Evolutionary conservation across 495 filamentous ascomycete species (phyloP).

Genomic region (Jackrogersella minutella): DNA sequence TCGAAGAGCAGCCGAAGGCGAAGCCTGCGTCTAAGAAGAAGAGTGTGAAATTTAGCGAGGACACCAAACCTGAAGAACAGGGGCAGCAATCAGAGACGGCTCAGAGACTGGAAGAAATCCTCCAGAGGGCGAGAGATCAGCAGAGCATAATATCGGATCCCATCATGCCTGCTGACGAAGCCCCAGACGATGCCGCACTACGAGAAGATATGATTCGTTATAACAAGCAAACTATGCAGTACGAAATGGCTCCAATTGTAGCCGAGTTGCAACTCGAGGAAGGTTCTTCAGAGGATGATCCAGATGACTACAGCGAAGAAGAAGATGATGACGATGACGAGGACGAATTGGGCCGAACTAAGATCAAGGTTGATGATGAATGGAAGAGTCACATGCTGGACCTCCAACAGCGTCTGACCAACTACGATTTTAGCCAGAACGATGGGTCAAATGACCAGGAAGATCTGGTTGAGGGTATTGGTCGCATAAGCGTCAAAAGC

Average conservation of each 20-base stretch:
- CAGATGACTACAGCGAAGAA: conserved; percentile 62
- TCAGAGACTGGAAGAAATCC: conserved; percentile 57
- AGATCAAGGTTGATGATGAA: conserved; percentile 71
- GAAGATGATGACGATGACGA: conserved; percentile 60
- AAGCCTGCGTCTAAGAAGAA: conserved; percentile 43
- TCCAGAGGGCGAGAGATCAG: conserved; percentile 55
- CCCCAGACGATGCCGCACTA: conserved; percentile 77
- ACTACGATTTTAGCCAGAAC: conserved; percentile 28
- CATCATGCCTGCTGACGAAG: conserved; percentile 68
- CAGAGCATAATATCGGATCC: conserved; percentile 54
- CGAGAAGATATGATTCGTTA: conserved; percentile 94
- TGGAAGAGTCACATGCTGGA: conserved; percentile 74
- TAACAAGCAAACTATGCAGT: conserved; percentile 63
- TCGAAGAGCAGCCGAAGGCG: neutral
- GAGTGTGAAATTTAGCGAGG: conserved; percentile 60
- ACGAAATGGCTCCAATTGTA: conserved; percentile 86
- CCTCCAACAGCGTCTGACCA: conserved; percentile 73
- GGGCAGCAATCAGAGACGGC: conserved; percentile 48
- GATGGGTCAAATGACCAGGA: conserved; percentile 40
- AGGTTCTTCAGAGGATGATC: conserved; percentile 62
- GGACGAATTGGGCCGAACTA: conserved; percentile 73
- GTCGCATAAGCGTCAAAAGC: conserved; percentile 47
- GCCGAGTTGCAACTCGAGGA: conserved; percentile 92
- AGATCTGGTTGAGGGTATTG: conserved; percentile 47
- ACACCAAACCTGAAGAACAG: conserved; percentile 60